Evolutionary conservation across 1,139 yeast species (phyloP), one percentile per base, ranked within the genome.

Genomic region (Sugiyamaella castrensis): DNA sequence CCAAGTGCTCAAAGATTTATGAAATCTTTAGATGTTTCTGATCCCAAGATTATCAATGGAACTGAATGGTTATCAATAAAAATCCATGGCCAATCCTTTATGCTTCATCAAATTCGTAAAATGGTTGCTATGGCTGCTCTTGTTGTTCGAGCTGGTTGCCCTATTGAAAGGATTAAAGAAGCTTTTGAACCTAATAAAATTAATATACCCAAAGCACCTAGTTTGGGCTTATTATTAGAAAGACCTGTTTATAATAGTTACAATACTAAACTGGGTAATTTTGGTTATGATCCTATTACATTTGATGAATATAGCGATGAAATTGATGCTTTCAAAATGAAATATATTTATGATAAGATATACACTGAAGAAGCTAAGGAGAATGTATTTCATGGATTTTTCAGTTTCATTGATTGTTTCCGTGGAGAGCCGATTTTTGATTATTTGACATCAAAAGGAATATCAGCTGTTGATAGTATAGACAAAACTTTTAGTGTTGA

Each of bases 151-250:
- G 83, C 94, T 16, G 92, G 96, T 13, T 80, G 92, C 62, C 96
- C 98, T 3, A 66, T 79, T 29, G 75, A 76, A 16, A 79, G 95
- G 57, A 87, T 92, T 56, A 66, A 72, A n/a, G 86, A 87, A 61
- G 87, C 95, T 4, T 92, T 88, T 64, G 81, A 82, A 2, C 75
- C 81, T 1, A 77, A 77, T 40, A 86, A 83, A 61, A 78, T 92
- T 53, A 89, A 89, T 64, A 87, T 92, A 56, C 99, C 99, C 47
- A 94, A 92, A 69, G 98, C 98, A 0, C 99, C 99, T 5, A 95
- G 98, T 33, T 74, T 92, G 55, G 99, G 99, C 0, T 74, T 92
- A 52, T 71, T 94, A 46, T 76, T 92, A 52, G 98, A 94, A 63
- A 81, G 85, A 51, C 98, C 98, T 0, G 95, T 91, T 10, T 92